Percentiles rank a stretch among this genome's conserved stretches.
Evolutionary conservation across 371 early-diverging fungal genomes (phyloP).

Genomic region (Lichtheimia hyalospora): DNA sequence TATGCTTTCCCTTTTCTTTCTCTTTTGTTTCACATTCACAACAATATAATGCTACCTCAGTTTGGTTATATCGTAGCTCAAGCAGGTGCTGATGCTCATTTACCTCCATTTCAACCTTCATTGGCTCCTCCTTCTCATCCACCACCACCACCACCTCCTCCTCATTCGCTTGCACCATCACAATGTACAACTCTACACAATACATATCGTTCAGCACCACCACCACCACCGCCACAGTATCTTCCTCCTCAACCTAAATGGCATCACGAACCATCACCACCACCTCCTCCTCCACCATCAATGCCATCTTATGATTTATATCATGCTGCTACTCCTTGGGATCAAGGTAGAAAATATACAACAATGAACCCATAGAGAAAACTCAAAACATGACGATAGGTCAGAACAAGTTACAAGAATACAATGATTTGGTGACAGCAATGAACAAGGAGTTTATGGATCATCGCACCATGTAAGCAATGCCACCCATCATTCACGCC

Average conservation of each 20-base stretch:
- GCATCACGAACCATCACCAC: neutral
- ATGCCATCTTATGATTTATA: neutral
- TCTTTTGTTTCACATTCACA: constrained; percentile 2
- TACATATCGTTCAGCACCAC: neutral
- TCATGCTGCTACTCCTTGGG: neutral
- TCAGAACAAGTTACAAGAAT: neutral
- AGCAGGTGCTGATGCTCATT: constrained; percentile 44
- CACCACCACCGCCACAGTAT: neutral
- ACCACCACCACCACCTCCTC: neutral
- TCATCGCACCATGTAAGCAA: neutral
- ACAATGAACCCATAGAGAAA: too few relatives aligned
- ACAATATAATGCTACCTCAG: constrained; percentile 66
- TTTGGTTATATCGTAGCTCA: constrained; percentile 52
- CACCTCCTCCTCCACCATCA: neutral
- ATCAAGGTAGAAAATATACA: neutral
- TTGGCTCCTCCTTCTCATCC: neutral
- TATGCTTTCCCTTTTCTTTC: constrained; percentile 6
- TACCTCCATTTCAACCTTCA: constrained; percentile 6
- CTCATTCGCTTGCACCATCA: too few relatives aligned
- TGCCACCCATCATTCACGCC: constrained; percentile 4
- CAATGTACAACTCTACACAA: neutral
- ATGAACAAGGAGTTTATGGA: neutral
- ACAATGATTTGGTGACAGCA: neutral
- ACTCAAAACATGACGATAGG: neutral
- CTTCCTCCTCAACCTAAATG: neutral